Evolutionary conservation across 163 green algal genomes (phyloP), one percentile per base, ranked within the genome.

Genomic region (Scenedesmus sp.): DNA sequence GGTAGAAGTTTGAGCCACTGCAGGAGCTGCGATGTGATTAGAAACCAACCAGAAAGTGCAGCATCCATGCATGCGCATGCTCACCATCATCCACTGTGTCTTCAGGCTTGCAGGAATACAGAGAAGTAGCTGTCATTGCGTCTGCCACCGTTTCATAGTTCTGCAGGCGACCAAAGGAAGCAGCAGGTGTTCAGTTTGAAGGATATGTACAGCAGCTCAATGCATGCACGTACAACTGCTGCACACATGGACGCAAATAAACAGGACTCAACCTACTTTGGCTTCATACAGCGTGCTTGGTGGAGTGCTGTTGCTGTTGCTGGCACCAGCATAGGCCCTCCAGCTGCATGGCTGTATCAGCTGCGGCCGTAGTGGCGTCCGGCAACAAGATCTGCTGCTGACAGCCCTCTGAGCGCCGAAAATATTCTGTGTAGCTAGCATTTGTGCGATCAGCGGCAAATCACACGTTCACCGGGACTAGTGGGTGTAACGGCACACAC

Each of bases 31-130:
- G n/a, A n/a, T n/a, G n/a, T 68, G 79, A 26, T 40, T 6, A 30
- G 3, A 10, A 9, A 6, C 0, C 26, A 40, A 20, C 7, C 30
- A 37, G 1, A 37, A 70, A 3, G 22, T n/a, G 65, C 4, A 4
- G 30, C 24, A 65, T 30, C 7, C 3, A 37, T 68, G 13, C n/a
- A 40, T 37, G 13, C 26, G 51, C 5, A 79, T 51, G 16, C 82
- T 61, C 59, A 92, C 88, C 88, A 13, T 81, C 53, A 42, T 92
- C 89, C 30, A 92, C 89, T 10, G 89, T 92, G 30, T 89, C 81
- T n/a, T 92, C 83, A 22, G 89, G 81, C 44, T 42, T 86, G 70
- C 89, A 92, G 1, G 81, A 73, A 49, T 76, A 92, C 9, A 92
- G 24, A 26, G 33, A 24, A 33, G 18, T 53, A 15, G 42, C 42